Base-by-base conservation (phyloP, 2,329 filamentous ascomycete species). In the Pseudogymnoascus sp. region DNA sequence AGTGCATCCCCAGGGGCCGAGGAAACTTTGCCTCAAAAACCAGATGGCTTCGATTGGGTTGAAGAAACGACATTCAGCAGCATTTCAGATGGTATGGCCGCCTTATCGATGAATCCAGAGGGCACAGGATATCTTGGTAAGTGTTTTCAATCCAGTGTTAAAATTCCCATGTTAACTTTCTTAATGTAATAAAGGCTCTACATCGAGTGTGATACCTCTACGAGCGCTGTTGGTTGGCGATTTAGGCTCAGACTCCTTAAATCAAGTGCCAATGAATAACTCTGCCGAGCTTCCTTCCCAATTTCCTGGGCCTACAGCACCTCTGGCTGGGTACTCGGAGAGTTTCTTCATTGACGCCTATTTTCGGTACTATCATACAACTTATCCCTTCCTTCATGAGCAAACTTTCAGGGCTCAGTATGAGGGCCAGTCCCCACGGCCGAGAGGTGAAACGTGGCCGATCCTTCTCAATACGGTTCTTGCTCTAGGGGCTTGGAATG, bases 401-500 rank as follows among this genome's bases (percentile, higher is more conserved):
- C 39, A 61, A 27, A 64, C 60, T 9, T 68, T 68, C 15, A 44
- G 63, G 27, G 60, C 65, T 13, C 65, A 68, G 39, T 67, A 61
- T 33, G 31, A 6, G 15, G 41, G 59, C 5, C 59, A 10, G 12
- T 31, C 25, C 25, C 44, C 44, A 5, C 44, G 69, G 8, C 72
- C 72, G 1, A 60, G 68, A 15, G 65, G 65, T 29, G 64, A 65
- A 29, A 72, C 72, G 10, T 74, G 72, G 71, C 65, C 73, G 59
- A 71, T 74, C 62, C 66, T 76, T 2, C 66, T 73, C 13, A 68
- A 74, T 36, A 75, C 73, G 25, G 69, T 75, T 13, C 66, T 75
- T 31, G 74, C 74, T 8, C 65, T 76, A 1, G 75, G 74, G 4
- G 74, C 74, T 5, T 76, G 73, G 69, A 71, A 68, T 61, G 66